phyloP scores from a whole-genome alignment of 176 grass and related monocot species.

The Musa acuminata region DNA sequence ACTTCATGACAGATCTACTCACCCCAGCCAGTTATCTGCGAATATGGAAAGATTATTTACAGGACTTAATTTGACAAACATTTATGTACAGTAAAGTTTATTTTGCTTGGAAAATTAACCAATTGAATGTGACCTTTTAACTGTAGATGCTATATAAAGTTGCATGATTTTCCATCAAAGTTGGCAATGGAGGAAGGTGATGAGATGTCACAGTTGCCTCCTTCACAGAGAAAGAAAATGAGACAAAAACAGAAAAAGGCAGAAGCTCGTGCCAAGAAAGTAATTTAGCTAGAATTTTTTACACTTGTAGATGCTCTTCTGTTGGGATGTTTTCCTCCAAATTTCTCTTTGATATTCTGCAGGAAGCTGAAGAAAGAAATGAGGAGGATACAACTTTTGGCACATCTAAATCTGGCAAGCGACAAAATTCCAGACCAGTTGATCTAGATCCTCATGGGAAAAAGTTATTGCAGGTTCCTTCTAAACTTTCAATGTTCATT shows the following conservation, averaged over 20 bases:
- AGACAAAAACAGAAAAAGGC: constrained; percentile 98
- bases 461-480: constrained; percentile 72
- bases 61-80: background rate
- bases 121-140: constrained; percentile 3
- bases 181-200: constrained; percentile 60
- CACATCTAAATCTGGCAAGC: constrained; percentile 76
- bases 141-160: constrained; percentile 90
- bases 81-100: background rate
- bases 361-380: constrained; percentile 97
- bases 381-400: constrained; percentile 65
- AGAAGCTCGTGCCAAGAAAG: constrained; percentile 96
- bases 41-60: background rate
- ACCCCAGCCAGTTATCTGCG: background rate
- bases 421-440: constrained; percentile 61
- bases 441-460: constrained; percentile 91
- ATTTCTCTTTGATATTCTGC: constrained; percentile 13
- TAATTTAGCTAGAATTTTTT: constrained; percentile 23
- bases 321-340: constrained; percentile 13
- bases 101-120: background rate
- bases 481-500: constrained; percentile 9
- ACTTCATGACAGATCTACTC: too few relatives aligned
- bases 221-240: constrained; percentile 95
- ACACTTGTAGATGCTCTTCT: background rate
- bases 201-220: constrained; percentile 80
- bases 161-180: constrained; percentile 87